Evolutionary conservation across 306 rosid species (phyloP).

Genomic region (Myrica gale): DNA sequence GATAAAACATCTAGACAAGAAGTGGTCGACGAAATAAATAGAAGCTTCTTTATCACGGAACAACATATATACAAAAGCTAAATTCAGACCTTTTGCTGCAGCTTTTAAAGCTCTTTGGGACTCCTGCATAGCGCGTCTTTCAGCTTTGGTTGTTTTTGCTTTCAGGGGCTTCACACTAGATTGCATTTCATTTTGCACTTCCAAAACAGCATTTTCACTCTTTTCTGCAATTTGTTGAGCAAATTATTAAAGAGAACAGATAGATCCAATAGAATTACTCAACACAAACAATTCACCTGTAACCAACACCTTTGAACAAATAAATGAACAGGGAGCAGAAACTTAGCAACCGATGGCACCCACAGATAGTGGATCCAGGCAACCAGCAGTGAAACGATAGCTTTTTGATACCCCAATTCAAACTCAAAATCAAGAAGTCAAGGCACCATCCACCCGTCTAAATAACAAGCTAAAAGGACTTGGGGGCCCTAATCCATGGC

Average conservation of each 20-base stretch:
- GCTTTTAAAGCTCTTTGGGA: slow-evolving; percentile 88
- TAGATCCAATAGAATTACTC: not conserved
- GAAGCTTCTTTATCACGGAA: not conserved
- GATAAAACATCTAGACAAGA: not conserved
- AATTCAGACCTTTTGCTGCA: slow-evolving; percentile 54
- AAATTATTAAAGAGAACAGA: not conserved
- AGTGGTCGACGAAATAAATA: not conserved
- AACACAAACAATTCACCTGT: not conserved
- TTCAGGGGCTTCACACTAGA: slow-evolving; percentile 46
- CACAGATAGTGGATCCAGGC: not conserved
- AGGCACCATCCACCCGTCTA: not conserved
- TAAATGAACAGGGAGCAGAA: not conserved
- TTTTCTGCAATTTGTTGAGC: slow-evolving; percentile 44
- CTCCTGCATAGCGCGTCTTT: slow-evolving; percentile 84
- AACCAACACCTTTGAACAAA: not conserved
- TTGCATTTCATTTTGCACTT: slow-evolving; percentile 32
- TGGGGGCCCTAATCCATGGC: not conserved
- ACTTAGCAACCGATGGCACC: not conserved
- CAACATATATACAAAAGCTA: not conserved
- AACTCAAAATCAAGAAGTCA: not conserved
- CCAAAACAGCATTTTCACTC: slow-evolving; percentile 34
- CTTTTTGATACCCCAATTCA: not conserved
- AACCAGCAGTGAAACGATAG: not conserved
- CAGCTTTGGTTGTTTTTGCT: slow-evolving; percentile 69
- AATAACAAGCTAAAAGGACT: not conserved